phyloP scores from a whole-genome alignment of 2,329 filamentous ascomycete genomes.

The Trichoderma sp. region DNA sequence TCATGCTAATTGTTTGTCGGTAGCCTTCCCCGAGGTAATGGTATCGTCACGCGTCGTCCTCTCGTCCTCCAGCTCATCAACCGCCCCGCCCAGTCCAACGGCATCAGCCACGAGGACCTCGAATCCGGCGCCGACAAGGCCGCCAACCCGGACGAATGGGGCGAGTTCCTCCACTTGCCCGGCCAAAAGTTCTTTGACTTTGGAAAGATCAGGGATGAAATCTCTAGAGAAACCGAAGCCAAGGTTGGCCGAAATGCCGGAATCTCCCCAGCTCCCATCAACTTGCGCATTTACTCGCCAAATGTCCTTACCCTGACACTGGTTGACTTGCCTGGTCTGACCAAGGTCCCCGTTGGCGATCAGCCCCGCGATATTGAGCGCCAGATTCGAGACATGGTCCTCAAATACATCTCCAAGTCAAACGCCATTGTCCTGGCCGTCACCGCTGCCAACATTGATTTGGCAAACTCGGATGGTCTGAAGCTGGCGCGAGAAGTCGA shows the following conservation, averaged over 20 bases:
- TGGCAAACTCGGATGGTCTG: conserved; percentile 97
- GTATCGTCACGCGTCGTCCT: conserved; percentile 93
- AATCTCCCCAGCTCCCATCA: conserved; percentile 95
- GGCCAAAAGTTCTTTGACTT: conserved; percentile 98
- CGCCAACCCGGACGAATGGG: conserved; percentile 94
- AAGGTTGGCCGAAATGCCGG: conserved; percentile 96
- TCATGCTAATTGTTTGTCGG: background rate
- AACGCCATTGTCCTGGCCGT: conserved; percentile 98
- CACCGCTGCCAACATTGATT: conserved; percentile 93
- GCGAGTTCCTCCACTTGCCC: conserved; percentile 96
- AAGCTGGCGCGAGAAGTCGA: conserved; percentile 97
- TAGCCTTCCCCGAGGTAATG: conserved; percentile 93
- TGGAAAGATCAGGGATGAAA: conserved; percentile 97
- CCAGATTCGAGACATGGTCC: conserved; percentile 96
- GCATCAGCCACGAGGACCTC: conserved; percentile 64
- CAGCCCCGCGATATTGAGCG: conserved; percentile 95
- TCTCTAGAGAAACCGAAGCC: conserved; percentile 90
- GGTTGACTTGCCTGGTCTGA: conserved; percentile 93
- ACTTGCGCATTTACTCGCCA: conserved; percentile 95
- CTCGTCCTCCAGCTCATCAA: conserved; percentile 98
- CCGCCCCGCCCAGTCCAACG: conserved; percentile 72
- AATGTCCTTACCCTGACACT: conserved; percentile 96
- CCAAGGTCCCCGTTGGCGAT: conserved; percentile 94
- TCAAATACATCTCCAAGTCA: conserved; percentile 97
- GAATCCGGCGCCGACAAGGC: conserved; percentile 73